phyloP scores from a whole-genome alignment of 1,284 basidiomycete species.

The Wolfiporia cocos region DNA sequence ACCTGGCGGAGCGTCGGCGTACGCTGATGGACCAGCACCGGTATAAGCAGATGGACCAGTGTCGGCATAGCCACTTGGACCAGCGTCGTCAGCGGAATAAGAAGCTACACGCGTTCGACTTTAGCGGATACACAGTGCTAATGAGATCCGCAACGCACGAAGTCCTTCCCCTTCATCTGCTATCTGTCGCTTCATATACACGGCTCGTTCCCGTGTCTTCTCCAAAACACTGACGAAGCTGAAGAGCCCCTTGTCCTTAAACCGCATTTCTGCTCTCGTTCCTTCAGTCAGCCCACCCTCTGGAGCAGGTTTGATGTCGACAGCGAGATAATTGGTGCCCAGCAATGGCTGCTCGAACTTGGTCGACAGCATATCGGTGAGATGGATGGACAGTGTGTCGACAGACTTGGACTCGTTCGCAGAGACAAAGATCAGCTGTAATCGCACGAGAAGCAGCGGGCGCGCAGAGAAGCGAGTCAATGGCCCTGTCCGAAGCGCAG shows the following conservation, averaged over 20 bases:
- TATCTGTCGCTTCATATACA: slow-evolving; percentile 65
- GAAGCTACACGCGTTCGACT: too few species aligned
- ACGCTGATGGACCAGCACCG: too few species aligned
- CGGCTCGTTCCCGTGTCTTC: slow-evolving; percentile 67
- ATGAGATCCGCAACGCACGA: slow-evolving; percentile 56
- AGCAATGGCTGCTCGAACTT: slow-evolving; percentile 73
- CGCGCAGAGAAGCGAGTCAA: background rate
- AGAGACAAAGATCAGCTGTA: slow-evolving; percentile 60
- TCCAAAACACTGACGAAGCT: slow-evolving; percentile 65
- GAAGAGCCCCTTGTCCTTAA: slow-evolving; percentile 64
- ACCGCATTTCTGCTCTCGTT: slow-evolving; percentile 59
- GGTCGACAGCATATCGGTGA: slow-evolving; percentile 58
- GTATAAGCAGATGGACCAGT: slow-evolving; percentile 36
- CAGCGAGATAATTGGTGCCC: slow-evolving; percentile 56
- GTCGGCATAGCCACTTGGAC: too few species aligned
- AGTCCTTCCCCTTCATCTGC: slow-evolving; percentile 52
- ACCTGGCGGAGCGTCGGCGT: slow-evolving; percentile 54
- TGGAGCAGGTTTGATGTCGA: slow-evolving; percentile 59
- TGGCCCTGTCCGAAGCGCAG: background rate
- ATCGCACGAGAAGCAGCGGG: background rate
- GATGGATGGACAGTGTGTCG: slow-evolving; percentile 50
- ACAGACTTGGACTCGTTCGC: slow-evolving; percentile 35
- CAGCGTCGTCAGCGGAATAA: too few species aligned
- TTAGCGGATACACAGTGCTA: too few species aligned
- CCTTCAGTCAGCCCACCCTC: slow-evolving; percentile 60